phyloP scores from a whole-genome alignment of 208 protist genomes.

The Leishmania guyanensis region DNA sequence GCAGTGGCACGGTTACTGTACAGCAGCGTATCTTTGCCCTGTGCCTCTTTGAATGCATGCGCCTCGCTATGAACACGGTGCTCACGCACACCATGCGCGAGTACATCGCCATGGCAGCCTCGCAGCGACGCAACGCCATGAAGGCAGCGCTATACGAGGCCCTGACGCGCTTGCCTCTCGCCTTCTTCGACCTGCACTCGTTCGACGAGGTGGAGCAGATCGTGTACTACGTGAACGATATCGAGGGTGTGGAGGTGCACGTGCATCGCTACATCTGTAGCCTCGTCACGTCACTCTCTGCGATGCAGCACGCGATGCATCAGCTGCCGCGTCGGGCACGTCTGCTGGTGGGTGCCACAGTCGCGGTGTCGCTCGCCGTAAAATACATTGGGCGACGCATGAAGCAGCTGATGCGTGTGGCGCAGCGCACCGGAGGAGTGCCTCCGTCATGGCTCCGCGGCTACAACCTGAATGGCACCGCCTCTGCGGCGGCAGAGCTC shows the following conservation, averaged over 20 bases:
- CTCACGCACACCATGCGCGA: constrained; percentile 41
- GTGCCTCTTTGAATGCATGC: constrained; percentile 55
- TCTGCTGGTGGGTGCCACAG: constrained; percentile 30
- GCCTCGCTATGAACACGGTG: constrained; percentile 45
- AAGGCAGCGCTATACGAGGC: constrained; percentile 69
- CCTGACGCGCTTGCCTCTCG: constrained; percentile 61
- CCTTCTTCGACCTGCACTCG: constrained; percentile 60
- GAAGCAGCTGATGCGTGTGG: constrained; percentile 23
- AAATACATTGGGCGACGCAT: constrained; percentile 26
- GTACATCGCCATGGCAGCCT: constrained; percentile 51
- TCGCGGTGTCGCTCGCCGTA: constrained; percentile 25
- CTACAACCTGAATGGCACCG: constrained; percentile 17
- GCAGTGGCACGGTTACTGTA: not conserved
- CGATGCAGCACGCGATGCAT: constrained; percentile 32
- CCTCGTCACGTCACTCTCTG: constrained; percentile 29
- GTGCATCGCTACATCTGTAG: constrained; percentile 56
- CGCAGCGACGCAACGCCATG: constrained; percentile 45
- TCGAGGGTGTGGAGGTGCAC: constrained; percentile 84
- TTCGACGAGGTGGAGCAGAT: constrained; percentile 74
- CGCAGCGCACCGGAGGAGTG: constrained; percentile 26
- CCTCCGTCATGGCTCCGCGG: constrained; percentile 35
- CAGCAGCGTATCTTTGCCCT: constrained; percentile 34
- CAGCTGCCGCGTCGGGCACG: constrained; percentile 33
- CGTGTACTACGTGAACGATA: constrained; percentile 79
- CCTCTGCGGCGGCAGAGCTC: constrained; percentile 20